Evolutionary conservation across 345 rosid species (phyloP), one percentile per base, ranked within the genome.

Genomic region (Sapria himalayana): DNA sequence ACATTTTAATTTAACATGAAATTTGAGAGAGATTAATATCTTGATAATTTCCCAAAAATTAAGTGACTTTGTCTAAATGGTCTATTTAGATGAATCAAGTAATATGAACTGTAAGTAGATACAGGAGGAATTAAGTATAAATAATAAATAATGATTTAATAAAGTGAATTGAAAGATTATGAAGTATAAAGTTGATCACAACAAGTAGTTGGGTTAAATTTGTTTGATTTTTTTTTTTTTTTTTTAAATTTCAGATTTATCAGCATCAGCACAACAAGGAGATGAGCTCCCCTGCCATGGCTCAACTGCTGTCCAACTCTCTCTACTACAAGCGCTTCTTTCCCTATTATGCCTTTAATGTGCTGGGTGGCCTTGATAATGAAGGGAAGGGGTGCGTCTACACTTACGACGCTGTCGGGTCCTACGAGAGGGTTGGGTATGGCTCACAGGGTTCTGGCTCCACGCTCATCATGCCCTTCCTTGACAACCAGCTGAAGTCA

Each of bases 241-340:
- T 18, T 29, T 34, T 7, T 45, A 3, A 45, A 37, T 35, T 48
- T 29, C 70, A 91, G 96, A 72, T 77, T 31, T 91, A 91, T 54
- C 99, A 91, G 59, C 99, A 91, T 58, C 96, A 91, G 55, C 93
- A 84, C 65, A 84, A 75, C 66, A 91, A 91, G 63, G 95, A 84
- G 59, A 80, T 91, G 92, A 80, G 93, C 66, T 84, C 86, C 35
- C 92, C 92, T 35, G 95, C 86, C 19, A 84, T 91, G 95, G 93
- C 67, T 17, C 95, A 84, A 60, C 70, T 91, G 34, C 93, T 91
- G 38, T 91, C 95, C 31, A 91, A 91, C 65, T 82, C 99, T 37
- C 92, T 89, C 51, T 91, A 91, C 57, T 91, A 73, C 60, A 91
- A 91, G 49, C 78, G 99, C 1, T 91, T 84, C 73, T 91, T 91